These are phyloP conservation scores for Ogataea philodendri DNA, from an alignment of 805 yeast genomes.

Conservation along the genomic window DNA sequence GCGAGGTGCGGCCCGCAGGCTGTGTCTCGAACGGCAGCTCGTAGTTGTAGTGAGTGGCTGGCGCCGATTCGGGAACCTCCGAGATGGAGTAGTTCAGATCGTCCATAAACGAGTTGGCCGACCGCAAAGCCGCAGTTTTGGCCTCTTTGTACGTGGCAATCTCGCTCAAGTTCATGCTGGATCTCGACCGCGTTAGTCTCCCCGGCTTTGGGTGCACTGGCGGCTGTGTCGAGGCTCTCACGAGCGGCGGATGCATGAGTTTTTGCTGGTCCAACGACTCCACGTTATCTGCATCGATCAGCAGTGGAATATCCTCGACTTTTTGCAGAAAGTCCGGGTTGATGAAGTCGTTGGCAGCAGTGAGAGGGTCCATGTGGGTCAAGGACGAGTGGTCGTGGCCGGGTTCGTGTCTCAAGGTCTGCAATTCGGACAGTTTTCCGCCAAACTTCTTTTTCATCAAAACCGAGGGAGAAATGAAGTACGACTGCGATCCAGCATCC, in stretches of 20 bases:
- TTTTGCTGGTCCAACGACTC: conserved; percentile 27
- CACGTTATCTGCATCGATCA: conserved; percentile 25
- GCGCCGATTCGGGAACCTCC: conserved; percentile 18
- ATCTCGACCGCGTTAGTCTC: conserved; percentile 42
- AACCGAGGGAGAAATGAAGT: conserved; percentile 30
- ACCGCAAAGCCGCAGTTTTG: conserved; percentile 28
- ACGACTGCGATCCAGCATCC: conserved; percentile 11
- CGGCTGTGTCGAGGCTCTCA: conserved; percentile 19
- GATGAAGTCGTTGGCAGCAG: conserved; percentile 15
- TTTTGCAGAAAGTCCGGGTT: conserved; percentile 23
- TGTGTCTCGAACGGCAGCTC: conserved; percentile 5
- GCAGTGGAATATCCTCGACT: conserved; percentile 20
- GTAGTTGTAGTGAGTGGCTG: conserved; percentile 9
- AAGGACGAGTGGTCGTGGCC: conserved; percentile 3
- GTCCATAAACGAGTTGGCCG: conserved; percentile 15
- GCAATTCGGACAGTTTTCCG: conserved; percentile 27
- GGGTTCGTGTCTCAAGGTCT: conserved; percentile 7
- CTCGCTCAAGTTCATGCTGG: conserved; percentile 53
- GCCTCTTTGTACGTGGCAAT: conserved; percentile 42
- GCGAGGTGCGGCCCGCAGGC: conserved; percentile 9
- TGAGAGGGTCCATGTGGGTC: conserved; percentile 5
- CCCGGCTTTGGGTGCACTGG: conserved; percentile 14
- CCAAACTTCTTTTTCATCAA: conserved; percentile 32
- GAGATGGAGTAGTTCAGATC: conserved; percentile 16
- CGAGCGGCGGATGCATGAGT: conserved; percentile 17